phyloP scores from a whole-genome alignment of 2,329 filamentous ascomycete species.

The Talaromyces sp. region DNA sequence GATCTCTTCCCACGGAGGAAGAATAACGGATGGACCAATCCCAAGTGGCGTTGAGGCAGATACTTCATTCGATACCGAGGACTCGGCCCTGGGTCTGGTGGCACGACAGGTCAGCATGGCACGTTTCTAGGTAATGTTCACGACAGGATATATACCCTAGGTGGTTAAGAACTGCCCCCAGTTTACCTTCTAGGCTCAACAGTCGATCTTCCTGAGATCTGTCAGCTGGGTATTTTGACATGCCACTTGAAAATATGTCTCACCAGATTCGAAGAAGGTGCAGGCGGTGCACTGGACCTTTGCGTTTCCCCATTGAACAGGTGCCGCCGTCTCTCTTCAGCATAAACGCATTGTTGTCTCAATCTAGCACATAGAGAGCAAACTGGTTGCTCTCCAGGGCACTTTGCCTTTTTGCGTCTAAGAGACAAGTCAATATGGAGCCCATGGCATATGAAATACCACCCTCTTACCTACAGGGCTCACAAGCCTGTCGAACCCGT shows the following conservation, averaged over 20 bases:
- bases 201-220: conserved; percentile 34
- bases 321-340: conserved; percentile 35
- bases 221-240: not conserved
- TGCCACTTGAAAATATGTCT: not conserved
- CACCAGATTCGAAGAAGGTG: conserved; percentile 26
- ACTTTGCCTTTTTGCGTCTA: conserved; percentile 57
- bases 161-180: conserved; percentile 39
- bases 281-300: conserved; percentile 13
- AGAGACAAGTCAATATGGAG: conserved; percentile 11
- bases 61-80: conserved; percentile 5
- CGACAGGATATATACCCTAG: conserved; percentile 33
- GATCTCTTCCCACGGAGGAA: conserved; percentile 46
- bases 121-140: not conserved
- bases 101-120: conserved; percentile 7
- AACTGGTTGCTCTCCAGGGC: conserved; percentile 53
- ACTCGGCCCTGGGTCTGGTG: conserved; percentile 18
- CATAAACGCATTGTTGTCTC: conserved; percentile 52
- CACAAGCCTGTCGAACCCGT: conserved; percentile 45
- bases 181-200: conserved; percentile 36
- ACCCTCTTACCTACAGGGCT: conserved; percentile 43
- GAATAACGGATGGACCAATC: conserved; percentile 25
- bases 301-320: conserved; percentile 14
- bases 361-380: conserved; percentile 56
- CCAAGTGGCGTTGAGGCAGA: conserved; percentile 11
- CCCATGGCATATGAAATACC: not conserved